phyloP scores from a whole-genome alignment of 2,329 filamentous ascomycete species.

The Aureobasidium leucospermi region DNA sequence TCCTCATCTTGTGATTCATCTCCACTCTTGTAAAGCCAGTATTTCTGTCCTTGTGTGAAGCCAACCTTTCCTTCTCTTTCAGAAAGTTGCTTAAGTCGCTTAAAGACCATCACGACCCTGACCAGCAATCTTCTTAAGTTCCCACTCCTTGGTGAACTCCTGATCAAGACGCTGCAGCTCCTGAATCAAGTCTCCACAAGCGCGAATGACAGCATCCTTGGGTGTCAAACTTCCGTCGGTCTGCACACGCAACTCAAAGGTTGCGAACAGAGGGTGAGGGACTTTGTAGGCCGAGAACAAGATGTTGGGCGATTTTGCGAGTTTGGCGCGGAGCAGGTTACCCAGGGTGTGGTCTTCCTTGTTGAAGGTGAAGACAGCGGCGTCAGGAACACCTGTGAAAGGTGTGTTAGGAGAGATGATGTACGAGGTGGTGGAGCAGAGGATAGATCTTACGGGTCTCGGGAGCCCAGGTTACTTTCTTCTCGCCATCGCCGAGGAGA shows the following conservation, averaged over 20 bases:
- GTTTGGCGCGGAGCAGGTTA: constrained; percentile 78
- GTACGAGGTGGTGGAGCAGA: background rate
- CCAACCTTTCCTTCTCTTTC: no score
- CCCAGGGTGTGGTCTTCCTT: constrained; percentile 96
- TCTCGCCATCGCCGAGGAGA: constrained; percentile 77
- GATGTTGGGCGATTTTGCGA: constrained; percentile 77
- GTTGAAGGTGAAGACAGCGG: constrained; percentile 89
- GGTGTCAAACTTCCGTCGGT: constrained; percentile 83
- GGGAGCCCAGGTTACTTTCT: constrained; percentile 82
- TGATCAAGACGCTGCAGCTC: constrained; percentile 73
- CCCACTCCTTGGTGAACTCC: constrained; percentile 89
- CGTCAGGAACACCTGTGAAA: constrained; percentile 73
- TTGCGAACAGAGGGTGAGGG: constrained; percentile 35
- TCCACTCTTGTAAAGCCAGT: no score
- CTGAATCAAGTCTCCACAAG: constrained; percentile 74
- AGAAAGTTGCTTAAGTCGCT: background rate
- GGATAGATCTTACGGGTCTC: constrained; percentile 66
- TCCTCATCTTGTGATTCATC: no score
- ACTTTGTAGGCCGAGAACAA: constrained; percentile 88
- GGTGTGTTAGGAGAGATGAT: background rate
- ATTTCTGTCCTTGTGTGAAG: background rate
- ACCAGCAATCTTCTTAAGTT: constrained; percentile 71
- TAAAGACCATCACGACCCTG: constrained; percentile 22
- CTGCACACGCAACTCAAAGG: constrained; percentile 72
- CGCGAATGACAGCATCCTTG: constrained; percentile 76